Percentiles rank a stretch among this genome's conserved stretches.
Conservation (phyloP, 2,329 filamentous ascomycete species). For the Didymella glomerata region DNA sequence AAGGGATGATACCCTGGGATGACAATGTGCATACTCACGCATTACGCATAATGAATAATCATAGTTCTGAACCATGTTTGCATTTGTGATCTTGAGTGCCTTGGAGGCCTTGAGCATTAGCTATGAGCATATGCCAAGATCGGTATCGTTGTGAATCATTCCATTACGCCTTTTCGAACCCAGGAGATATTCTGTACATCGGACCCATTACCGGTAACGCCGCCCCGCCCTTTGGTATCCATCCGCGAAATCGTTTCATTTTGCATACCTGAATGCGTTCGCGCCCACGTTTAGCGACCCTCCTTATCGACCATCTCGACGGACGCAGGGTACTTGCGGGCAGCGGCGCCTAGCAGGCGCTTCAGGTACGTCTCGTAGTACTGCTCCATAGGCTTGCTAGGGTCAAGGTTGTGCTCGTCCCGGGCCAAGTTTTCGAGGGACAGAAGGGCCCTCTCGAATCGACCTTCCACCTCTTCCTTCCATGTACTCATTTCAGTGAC, state of each 20-base stretch:
- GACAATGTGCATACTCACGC: slow-evolving; percentile 18
- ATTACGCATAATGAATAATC: slow-evolving; percentile 29
- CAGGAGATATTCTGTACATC: neutral
- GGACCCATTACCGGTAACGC: neutral
- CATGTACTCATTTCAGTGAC: slow-evolving; percentile 48
- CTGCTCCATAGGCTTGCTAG: slow-evolving; percentile 31
- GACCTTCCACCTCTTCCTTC: slow-evolving; percentile 44
- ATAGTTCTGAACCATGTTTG: neutral
- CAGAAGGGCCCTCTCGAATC: slow-evolving; percentile 32
- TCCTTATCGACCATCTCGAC: slow-evolving; percentile 13
- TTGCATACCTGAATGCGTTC: neutral
- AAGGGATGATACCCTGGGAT: slow-evolving; percentile 34
- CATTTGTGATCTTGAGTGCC: neutral
- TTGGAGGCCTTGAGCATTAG: neutral
- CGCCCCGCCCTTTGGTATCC: no score
- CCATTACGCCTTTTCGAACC: neutral
- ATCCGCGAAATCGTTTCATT: neutral
- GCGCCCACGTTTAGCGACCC: neutral
- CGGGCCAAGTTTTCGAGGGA: slow-evolving; percentile 46
- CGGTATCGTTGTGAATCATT: neutral
- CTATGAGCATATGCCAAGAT: neutral
- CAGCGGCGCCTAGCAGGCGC: slow-evolving; percentile 29
- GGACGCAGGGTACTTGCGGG: slow-evolving; percentile 30
- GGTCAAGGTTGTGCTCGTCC: slow-evolving; percentile 36
- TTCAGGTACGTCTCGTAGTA: slow-evolving; percentile 39